Conservation (phyloP, 2,329 filamentous ascomycete genomes). For the Gnomoniopsis sp. region DNA sequence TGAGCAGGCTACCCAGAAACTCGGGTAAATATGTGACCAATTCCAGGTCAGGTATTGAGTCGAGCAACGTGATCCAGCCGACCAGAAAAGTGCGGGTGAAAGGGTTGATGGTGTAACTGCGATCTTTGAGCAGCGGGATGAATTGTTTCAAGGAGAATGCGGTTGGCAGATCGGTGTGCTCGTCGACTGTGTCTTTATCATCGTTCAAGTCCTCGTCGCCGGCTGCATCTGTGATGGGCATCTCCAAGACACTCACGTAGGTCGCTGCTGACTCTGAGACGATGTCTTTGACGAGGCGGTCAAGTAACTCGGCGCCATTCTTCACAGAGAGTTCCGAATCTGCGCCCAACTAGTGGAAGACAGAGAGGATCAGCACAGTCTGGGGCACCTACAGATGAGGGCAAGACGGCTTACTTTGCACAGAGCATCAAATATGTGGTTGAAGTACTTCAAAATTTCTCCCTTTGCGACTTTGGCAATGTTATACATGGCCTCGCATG, state of each 20-base stretch:
- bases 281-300: slow-evolving; percentile 93
- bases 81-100: slow-evolving; percentile 95
- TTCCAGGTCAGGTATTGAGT: slow-evolving; percentile 95
- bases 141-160: slow-evolving; percentile 91
- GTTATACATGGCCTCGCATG: slow-evolving; percentile 99
- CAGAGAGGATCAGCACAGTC: slow-evolving; percentile 7
- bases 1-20: slow-evolving; percentile 84
- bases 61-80: slow-evolving; percentile 89
- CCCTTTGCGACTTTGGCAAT: slow-evolving; percentile 99
- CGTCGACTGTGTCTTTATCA: slow-evolving; percentile 41
- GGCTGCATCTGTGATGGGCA: slow-evolving; percentile 34
- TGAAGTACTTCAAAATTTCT: slow-evolving; percentile 95
- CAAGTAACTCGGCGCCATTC: slow-evolving; percentile 92
- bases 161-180: slow-evolving; percentile 59
- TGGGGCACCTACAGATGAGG: not conserved
- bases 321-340: slow-evolving; percentile 97
- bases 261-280: slow-evolving; percentile 92
- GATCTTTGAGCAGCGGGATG: slow-evolving; percentile 88
- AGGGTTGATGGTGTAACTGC: slow-evolving; percentile 90
- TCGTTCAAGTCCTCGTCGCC: slow-evolving; percentile 48
- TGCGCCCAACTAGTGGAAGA: slow-evolving; percentile 68
- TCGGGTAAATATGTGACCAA: slow-evolving; percentile 89
- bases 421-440: slow-evolving; percentile 94
- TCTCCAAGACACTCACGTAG: slow-evolving; percentile 85
- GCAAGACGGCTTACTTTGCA: slow-evolving; percentile 69